Evolutionary conservation across 1,284 basidiomycete genomes (phyloP), one percentile per base, ranked within the genome.

Genomic region (Apiotrichum porosum): DNA sequence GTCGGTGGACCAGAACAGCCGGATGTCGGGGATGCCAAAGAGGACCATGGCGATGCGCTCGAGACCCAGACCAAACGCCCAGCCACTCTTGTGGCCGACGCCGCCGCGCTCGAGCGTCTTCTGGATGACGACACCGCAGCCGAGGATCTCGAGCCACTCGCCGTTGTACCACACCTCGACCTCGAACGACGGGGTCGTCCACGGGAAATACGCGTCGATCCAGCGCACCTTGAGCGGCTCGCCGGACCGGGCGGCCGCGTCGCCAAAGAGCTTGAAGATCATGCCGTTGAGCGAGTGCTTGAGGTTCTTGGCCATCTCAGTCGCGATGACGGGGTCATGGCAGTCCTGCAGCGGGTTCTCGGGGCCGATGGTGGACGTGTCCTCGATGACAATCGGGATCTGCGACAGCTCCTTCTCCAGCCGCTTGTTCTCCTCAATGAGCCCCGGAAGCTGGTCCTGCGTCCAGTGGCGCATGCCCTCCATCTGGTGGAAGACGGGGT

Each of bases 21-120:
- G 87, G 65, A 99, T 98, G 69, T 99, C 95, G 3, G 94, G 95
- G 48, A 98, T 95, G 15, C 84, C 86, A 75, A 87, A 98, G 44
- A 99, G 81, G 53, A 98, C 85, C 95, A 99, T 99, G 24, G 94
- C 92, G 58, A 98, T 95, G 21, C 95, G 83, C 69, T 99, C 95
- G 37, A 99, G 80, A 6, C 95, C 95, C 31, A 99, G 83, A 14
- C 95, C 95, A 63, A 97, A 98, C 0, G 95, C 95, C 95, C 95
- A 99, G 21, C 92, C 92, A 54, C 91, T 81, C 72, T 93, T 93
- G 63, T 87, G 75, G 0, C 80, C 76, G 4, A 91, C 81, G 51
- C 81, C 91, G 34, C 93, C 85, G 40, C 83, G 83, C 62, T 92
- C 83, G 42, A 99, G 76, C 0, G 93, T 97, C 26, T 83, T 81